Evolutionary conservation across 805 yeast genomes (phyloP).

Genomic region (Isabelozyma pseudorhagii): DNA sequence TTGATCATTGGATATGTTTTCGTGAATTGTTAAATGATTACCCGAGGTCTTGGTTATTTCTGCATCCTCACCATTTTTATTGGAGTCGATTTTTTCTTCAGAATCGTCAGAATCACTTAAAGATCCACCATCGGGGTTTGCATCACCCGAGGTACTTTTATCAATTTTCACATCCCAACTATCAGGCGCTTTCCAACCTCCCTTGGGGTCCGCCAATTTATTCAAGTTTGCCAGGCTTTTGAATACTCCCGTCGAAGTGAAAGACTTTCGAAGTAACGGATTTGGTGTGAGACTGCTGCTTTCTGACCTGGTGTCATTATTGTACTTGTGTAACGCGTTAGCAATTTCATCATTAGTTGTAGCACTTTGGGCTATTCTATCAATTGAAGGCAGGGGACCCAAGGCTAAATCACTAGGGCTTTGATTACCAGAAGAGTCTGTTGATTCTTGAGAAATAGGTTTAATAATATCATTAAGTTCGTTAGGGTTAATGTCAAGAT

Average conservation of each 20-base stretch:
- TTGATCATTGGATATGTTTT: neutral
- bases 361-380: neutral
- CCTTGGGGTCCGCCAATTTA: slow-evolving; percentile 1
- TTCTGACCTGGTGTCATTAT: neutral
- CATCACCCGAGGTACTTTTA: slow-evolving; percentile 2
- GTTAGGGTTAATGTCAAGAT: slow-evolving; percentile 46
- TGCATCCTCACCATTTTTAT: slow-evolving; percentile 3
- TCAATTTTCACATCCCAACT: slow-evolving; percentile 45
- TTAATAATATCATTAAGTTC: slow-evolving; percentile 53
- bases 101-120: slow-evolving; percentile 15
- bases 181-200: slow-evolving; percentile 46
- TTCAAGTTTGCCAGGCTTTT: neutral
- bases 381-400: neutral
- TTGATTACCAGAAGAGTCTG: neutral
- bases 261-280: neutral
- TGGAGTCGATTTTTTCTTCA: slow-evolving; percentile 8
- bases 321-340: neutral
- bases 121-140: slow-evolving; percentile 1
- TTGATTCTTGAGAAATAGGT: slow-evolving; percentile 9
- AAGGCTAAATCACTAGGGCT: neutral
- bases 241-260: neutral
- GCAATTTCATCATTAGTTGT: neutral
- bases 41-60: slow-evolving; percentile 1
- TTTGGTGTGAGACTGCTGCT: neutral
- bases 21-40: neutral